These are phyloP conservation scores for Vigna hirtella DNA, from an alignment of 306 rosid genomes.

Conservation along the genomic window DNA sequence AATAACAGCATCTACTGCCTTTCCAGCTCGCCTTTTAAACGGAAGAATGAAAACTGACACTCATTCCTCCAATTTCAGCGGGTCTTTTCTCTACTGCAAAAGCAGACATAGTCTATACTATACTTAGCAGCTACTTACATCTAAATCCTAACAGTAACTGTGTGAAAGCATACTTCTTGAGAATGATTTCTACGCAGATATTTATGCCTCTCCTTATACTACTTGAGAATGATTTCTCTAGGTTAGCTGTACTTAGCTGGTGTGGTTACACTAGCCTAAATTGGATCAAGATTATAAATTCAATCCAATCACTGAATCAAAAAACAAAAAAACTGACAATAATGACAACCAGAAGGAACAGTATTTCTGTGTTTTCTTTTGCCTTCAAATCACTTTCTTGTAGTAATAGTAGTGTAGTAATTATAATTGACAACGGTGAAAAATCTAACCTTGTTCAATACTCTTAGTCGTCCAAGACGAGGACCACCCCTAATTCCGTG, in stretches of 20 bases:
- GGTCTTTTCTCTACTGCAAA: not conserved
- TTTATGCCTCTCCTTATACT: no score
- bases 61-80: constrained; percentile 1
- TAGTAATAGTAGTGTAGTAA: not conserved
- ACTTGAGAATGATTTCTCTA: no score
- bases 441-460: constrained; percentile 70
- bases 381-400: not conserved
- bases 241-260: not conserved
- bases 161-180: not conserved
- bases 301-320: not conserved
- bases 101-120: not conserved
- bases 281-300: not conserved
- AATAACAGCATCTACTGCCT: not conserved
- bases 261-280: not conserved
- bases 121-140: constrained; percentile 11
- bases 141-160: constrained; percentile 7
- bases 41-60: constrained; percentile 14
- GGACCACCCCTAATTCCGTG: constrained; percentile 90
- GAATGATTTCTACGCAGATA: not conserved
- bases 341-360: constrained; percentile 7
- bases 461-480: constrained; percentile 80
- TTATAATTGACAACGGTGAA: not conserved
- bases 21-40: not conserved
- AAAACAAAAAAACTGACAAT: not conserved
- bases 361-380: not conserved